Conservation (phyloP, 495 filamentous ascomycete genomes). For the Neurospora sp. region DNA sequence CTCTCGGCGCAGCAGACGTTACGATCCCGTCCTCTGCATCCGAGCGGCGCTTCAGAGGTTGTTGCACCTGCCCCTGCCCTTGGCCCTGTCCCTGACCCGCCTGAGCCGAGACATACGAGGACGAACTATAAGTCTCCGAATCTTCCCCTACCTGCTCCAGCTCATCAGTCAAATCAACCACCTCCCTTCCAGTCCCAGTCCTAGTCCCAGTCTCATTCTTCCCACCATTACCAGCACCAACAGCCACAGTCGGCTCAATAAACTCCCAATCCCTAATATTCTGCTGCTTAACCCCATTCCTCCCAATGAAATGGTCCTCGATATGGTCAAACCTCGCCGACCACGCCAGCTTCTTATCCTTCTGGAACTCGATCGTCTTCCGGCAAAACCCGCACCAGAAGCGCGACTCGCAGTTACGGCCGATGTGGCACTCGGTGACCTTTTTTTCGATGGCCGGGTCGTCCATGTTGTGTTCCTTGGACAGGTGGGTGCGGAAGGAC, state of each 20-base stretch:
- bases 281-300: conserved; percentile 15
- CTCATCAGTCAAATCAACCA: not conserved
- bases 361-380: conserved; percentile 44
- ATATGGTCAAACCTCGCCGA: conserved; percentile 83
- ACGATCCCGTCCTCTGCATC: not conserved
- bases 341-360: conserved; percentile 48
- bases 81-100: not conserved
- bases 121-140: not conserved
- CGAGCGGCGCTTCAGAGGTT: not conserved
- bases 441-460: conserved; percentile 33
- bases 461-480: conserved; percentile 42
- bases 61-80: not conserved
- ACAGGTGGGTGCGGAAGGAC: conserved; percentile 50
- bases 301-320: conserved; percentile 60
- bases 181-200: not conserved
- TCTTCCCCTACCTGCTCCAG: not conserved
- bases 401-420: conserved; percentile 53
- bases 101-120: not conserved
- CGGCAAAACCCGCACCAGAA: conserved; percentile 93
- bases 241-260: conserved; percentile 10
- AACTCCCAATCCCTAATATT: conserved; percentile 30
- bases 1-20: not conserved
- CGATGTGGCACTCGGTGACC: conserved; percentile 48
- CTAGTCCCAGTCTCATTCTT: not conserved
- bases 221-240: not conserved